phyloP scores from a whole-genome alignment of 2,329 filamentous ascomycete species.

The Peltaster fructicola region DNA sequence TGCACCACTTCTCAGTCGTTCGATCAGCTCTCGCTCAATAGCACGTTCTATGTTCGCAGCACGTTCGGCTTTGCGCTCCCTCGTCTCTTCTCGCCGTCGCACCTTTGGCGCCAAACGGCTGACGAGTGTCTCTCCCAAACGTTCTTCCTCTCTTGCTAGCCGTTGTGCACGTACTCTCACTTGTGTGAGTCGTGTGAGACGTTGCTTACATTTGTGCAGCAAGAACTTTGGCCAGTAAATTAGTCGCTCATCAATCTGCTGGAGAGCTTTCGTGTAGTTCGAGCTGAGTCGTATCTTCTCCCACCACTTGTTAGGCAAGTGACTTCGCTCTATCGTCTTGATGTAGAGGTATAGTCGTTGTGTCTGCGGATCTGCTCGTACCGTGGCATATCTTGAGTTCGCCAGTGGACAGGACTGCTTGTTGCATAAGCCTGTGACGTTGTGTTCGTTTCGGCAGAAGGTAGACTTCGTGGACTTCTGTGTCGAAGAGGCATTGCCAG shows the following conservation, averaged over 20 bases:
- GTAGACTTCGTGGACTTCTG: slow-evolving; percentile 67
- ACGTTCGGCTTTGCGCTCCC: slow-evolving; percentile 33
- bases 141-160: slow-evolving; percentile 74
- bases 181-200: slow-evolving; percentile 79
- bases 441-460: slow-evolving; percentile 74
- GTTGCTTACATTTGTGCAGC: slow-evolving; percentile 89
- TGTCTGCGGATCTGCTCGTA: slow-evolving; percentile 64
- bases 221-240: slow-evolving; percentile 93
- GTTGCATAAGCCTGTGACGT: slow-evolving; percentile 48
- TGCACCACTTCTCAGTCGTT: slow-evolving; percentile 74
- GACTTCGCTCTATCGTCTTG: slow-evolving; percentile 80
- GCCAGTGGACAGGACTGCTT: slow-evolving; percentile 79
- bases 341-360: slow-evolving; percentile 87
- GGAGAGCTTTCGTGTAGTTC: slow-evolving; percentile 80
- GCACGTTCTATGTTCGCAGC: slow-evolving; percentile 82
- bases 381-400: slow-evolving; percentile 82
- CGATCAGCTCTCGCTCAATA: slow-evolving; percentile 87
- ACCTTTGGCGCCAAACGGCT: slow-evolving; percentile 87
- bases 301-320: slow-evolving; percentile 84
- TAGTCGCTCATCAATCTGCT: slow-evolving; percentile 69
- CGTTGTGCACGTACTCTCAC: slow-evolving; percentile 63
- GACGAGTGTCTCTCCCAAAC: slow-evolving; percentile 74
- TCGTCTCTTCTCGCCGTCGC: slow-evolving; percentile 29
- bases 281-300: slow-evolving; percentile 76
- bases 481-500: slow-evolving; percentile 12